phyloP scores from a whole-genome alignment of 495 filamentous ascomycete genomes.

The Aspergillus biplanus region DNA sequence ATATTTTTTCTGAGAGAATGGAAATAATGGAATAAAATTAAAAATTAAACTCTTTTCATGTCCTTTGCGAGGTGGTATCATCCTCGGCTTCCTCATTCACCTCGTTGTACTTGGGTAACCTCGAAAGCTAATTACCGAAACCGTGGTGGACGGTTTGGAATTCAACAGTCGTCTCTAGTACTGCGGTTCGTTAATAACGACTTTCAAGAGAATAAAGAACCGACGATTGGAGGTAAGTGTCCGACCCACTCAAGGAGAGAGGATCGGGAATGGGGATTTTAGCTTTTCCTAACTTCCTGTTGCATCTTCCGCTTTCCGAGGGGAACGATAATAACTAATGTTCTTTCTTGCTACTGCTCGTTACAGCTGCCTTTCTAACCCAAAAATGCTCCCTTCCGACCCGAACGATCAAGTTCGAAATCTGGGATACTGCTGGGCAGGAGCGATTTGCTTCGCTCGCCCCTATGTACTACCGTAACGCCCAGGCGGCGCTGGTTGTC shows the following conservation, averaged over 20 bases:
- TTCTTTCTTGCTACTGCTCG: conserved; percentile 17
- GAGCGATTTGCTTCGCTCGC: conserved; percentile 96
- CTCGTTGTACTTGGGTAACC: conserved; percentile 30
- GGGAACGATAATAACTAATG: conserved; percentile 31
- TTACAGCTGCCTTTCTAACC: conserved; percentile 90
- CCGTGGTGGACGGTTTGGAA: conserved; percentile 11
- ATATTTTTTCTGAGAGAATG: not conserved
- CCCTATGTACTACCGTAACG: conserved; percentile 99
- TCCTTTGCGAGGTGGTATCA: not conserved
- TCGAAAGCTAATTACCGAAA: conserved; percentile 27
- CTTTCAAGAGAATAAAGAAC: conserved; percentile 99
- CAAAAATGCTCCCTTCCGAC: conserved; percentile 97
- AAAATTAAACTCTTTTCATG: not conserved
- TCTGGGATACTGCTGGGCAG: conserved; percentile 99
- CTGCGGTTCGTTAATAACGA: conserved; percentile 99
- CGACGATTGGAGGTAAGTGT: conserved; percentile 91
- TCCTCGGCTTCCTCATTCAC: conserved; percentile 15
- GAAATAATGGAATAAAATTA: too few species aligned
- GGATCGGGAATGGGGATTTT: conserved; percentile 8
- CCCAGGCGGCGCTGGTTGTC: conserved; percentile 96
- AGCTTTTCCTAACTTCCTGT: not conserved
- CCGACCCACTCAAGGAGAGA: conserved; percentile 8
- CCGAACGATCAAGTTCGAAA: conserved; percentile 98
- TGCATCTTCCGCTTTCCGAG: not conserved
- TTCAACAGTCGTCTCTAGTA: conserved; percentile 85